Evolutionary conservation across 768 basidiomycete genomes (phyloP).

Genomic region (Tricholoma sp.): DNA sequence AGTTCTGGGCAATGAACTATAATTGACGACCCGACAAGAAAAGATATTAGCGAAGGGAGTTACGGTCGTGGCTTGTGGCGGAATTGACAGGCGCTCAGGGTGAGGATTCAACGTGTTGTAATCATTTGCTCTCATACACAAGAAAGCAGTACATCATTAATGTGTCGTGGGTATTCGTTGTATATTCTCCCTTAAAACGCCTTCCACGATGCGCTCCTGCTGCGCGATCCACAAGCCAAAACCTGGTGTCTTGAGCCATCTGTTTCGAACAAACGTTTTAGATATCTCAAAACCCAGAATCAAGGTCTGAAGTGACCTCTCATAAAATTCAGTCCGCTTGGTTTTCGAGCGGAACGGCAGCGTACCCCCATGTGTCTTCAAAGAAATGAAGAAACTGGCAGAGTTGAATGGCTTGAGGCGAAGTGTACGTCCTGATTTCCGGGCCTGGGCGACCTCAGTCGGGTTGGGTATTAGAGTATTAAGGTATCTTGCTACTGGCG

Average conservation of each 20-base stretch:
- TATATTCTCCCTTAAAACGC: constrained; percentile 37
- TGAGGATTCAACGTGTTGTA: constrained; percentile 1
- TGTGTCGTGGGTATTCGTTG: constrained; percentile 1
- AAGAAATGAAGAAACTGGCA: constrained; percentile 62
- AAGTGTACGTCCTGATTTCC: constrained; percentile 24
- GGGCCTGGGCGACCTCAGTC: constrained; percentile 38
- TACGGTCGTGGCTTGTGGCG: background rate
- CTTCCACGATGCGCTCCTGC: constrained; percentile 68
- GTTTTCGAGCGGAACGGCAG: constrained; percentile 69
- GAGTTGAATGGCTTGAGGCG: constrained; percentile 69
- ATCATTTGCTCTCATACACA: background rate
- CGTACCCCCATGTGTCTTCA: constrained; percentile 64
- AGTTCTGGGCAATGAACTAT: background rate
- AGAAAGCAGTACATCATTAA: constrained; percentile 2
- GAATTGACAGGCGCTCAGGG: background rate
- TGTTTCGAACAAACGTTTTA: background rate
- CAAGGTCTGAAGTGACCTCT: constrained; percentile 28
- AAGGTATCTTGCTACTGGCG: constrained; percentile 89
- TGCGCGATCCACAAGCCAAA: constrained; percentile 78
- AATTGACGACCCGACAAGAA: background rate
- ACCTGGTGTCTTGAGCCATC: constrained; percentile 68
- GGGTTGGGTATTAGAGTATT: constrained; percentile 79
- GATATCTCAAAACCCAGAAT: background rate
- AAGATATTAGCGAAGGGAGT: background rate
- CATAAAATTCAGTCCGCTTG: constrained; percentile 71